Conservation (phyloP, 2,329 filamentous ascomycete species). For the Neopestalotiopsis sp. region DNA sequence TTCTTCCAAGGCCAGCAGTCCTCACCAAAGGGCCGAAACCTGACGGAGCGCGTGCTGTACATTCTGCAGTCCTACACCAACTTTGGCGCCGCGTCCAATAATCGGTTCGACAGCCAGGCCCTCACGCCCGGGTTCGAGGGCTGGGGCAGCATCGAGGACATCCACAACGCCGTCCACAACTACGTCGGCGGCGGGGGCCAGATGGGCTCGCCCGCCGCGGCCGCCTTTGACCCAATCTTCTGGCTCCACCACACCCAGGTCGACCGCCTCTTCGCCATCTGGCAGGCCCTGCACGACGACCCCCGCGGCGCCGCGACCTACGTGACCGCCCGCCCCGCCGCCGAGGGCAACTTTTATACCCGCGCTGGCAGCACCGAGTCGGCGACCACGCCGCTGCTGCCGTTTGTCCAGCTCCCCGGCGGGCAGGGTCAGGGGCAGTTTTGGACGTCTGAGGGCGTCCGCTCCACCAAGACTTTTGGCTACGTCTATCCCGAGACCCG, state of each 20-base stretch:
- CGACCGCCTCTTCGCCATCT: slow-evolving; percentile 15
- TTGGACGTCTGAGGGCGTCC: slow-evolving; percentile 34
- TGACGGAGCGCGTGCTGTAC: slow-evolving; percentile 8
- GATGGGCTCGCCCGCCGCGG: background rate
- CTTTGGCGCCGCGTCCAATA: background rate
- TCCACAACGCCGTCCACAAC: slow-evolving; percentile 11
- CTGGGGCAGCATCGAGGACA: slow-evolving; percentile 9
- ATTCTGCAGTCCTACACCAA: slow-evolving; percentile 11
- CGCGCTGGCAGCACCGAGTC: slow-evolving; percentile 16
- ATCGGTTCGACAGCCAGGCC: background rate
- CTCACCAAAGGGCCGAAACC: background rate
- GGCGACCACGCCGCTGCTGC: slow-evolving; percentile 25
- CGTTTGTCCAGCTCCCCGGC: slow-evolving; percentile 25
- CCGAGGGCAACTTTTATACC: background rate
- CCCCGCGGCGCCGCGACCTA: background rate
- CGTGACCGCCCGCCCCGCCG: background rate
- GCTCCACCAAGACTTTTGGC: slow-evolving; percentile 29
- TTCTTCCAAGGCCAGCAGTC: background rate
- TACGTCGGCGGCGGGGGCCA: background rate
- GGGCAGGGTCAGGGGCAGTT: slow-evolving; percentile 27
- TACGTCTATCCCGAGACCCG: slow-evolving; percentile 36
- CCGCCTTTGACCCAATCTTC: slow-evolving; percentile 16
- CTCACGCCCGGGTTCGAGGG: background rate
- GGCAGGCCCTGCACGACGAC: slow-evolving; percentile 10
- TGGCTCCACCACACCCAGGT: slow-evolving; percentile 14